Evolutionary conservation across 2,329 filamentous ascomycete genomes (phyloP).

Genomic region (Sporothrix luriei): DNA sequence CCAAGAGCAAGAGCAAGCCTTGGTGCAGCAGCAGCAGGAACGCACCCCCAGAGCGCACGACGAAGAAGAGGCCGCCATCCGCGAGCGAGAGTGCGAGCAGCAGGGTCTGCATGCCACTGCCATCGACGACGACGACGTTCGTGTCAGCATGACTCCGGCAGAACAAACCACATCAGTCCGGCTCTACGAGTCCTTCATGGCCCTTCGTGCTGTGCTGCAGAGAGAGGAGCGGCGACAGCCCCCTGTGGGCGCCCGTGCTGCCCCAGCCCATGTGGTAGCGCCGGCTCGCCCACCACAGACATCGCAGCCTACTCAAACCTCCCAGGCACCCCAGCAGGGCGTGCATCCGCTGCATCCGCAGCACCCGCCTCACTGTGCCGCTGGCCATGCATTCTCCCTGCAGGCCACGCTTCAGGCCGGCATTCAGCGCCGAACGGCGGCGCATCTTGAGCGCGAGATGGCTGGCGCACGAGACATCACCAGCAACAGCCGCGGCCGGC

Average conservation of each 20-base stretch:
- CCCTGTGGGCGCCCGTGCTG: background rate
- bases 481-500: too few relatives aligned
- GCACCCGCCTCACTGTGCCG: background rate
- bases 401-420: background rate
- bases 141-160: too few relatives aligned
- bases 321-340: too few relatives aligned
- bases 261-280: background rate
- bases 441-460: background rate
- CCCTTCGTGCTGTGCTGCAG: background rate
- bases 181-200: constrained; percentile 10
- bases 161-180: background rate
- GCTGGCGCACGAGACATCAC: background rate
- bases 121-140: too few relatives aligned
- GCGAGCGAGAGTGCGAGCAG: background rate
- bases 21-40: background rate
- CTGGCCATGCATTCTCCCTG: background rate
- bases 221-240: background rate
- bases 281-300: background rate
- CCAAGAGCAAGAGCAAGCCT: background rate
- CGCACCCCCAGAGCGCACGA: too few relatives aligned
- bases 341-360: too few relatives aligned
- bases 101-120: too few relatives aligned
- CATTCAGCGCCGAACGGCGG: background rate
- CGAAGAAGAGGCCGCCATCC: background rate
- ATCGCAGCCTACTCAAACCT: background rate